Evolutionary conservation across 2,329 filamentous ascomycete species (phyloP), one percentile per base, ranked within the genome.

Genomic region (Teratosphaeria zuluensis): DNA sequence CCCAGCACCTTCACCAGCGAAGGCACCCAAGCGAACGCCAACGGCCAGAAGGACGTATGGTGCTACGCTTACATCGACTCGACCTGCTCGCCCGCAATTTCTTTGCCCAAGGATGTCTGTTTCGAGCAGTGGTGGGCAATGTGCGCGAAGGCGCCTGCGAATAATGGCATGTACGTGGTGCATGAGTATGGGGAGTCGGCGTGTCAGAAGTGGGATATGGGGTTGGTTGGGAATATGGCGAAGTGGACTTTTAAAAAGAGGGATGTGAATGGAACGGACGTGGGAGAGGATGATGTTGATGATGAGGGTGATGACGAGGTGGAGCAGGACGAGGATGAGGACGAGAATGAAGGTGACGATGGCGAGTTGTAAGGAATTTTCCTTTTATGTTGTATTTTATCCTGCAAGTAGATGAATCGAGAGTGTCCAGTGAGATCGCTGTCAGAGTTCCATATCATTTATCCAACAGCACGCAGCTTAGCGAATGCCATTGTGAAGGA

Each of bases 101-200:
- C 61, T 61, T 56, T 66, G 4, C 64, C 64, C 9, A 21, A 59
- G 31, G 55, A 62, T 30, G 62, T 59, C 57, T 66, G 64, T 53
- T 38, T 58, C 48, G 46, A 53, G 12, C 63, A 65, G 58, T 63
- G 63, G 54, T 62, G 54, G 51, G 53, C 59, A 30, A 57, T 58
- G 54, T 65, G 64, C 55, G 54, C 59, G 4, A 53, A 56, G 30
- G 56, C 59, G 11, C 52, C 46, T 46, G 46, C 56, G 31, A 42
- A 53, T 46, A 46, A 46, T 46, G 14, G n/a, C 3, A 46, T 46
- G 42, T 46, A 46, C n/a, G 12, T 11, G 12, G 8, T 28, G 38
- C 33, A 1, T 2, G 11, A 19, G 6, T 59, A 58, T 31, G 63
- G 63, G 31, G 52, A 30, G 1, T 53, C 54, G 16, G 32, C 52